Conservation (phyloP, 2,329 filamentous ascomycete species). For the Colletotrichum sp. region DNA sequence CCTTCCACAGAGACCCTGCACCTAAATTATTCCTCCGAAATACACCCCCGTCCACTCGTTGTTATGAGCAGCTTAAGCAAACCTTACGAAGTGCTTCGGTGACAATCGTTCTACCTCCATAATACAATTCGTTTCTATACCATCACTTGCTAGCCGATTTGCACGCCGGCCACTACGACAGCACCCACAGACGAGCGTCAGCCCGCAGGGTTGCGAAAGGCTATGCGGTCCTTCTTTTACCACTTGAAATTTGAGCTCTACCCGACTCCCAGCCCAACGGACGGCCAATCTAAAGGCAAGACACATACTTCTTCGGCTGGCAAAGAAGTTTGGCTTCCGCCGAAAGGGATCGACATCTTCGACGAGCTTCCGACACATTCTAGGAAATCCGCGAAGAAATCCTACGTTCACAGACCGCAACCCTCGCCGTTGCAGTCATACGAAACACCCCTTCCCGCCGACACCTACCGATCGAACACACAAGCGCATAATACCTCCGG, state of each 20-base stretch:
- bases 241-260: slow-evolving; percentile 73
- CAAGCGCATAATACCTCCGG: background rate
- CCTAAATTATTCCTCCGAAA: background rate
- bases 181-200: background rate
- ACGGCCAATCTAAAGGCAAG: slow-evolving; percentile 9
- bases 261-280: slow-evolving; percentile 44
- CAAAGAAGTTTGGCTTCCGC: slow-evolving; percentile 55
- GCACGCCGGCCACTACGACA: background rate
- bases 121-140: background rate
- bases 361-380: slow-evolving; percentile 58
- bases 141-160: background rate
- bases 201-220: slow-evolving; percentile 25
- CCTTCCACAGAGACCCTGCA: background rate
- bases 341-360: slow-evolving; percentile 55
- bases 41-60: background rate
- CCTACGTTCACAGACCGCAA: slow-evolving; percentile 1
- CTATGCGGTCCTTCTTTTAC: slow-evolving; percentile 68
- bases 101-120: slow-evolving; percentile 24
- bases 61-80: background rate
- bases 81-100: background rate
- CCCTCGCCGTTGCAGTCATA: slow-evolving; percentile 15
- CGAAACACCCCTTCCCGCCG: slow-evolving; percentile 10
- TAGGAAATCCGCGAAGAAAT: slow-evolving; percentile 25
- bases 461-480: background rate
- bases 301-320: background rate